Base-by-base conservation (phyloP, 768 basidiomycete species). In the Mycena alexandri region DNA sequence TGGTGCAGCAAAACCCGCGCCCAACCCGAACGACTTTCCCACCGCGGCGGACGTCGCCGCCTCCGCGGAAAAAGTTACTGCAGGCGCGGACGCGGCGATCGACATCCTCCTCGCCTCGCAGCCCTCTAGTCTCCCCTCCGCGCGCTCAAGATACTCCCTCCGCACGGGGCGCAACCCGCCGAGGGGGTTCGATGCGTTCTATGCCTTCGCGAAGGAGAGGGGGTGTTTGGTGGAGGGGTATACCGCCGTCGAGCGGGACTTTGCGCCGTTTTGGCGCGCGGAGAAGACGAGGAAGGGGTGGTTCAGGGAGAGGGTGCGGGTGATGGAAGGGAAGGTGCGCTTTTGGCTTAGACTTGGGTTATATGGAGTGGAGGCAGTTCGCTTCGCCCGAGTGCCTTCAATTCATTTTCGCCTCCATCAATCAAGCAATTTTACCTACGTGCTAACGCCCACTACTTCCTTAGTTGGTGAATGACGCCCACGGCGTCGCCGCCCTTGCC, bases 251-350 rank as follows among this genome's bases (percentile, higher is more conserved):
- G n/a, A 25, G 19, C 47, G 36, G 2, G 69, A 71, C 24, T 71
- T 71, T 48, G 62, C 62, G 42, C 65, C 65, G 54, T 71, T 71
- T 43, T 67, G 63, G 68, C 21, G 21, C 1, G 61, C 41, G 13
- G 67, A 64, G 33, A 56, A 5, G 25, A 19, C 5, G 22, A 11
- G 48, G 24, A 58, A 41, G 56, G 65, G 65, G 21, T 71, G 69
- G 69, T 71, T 71, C 17, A 17, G 63, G 13, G 34, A 61, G 65
- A 17, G 69, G 22, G 65, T 71, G 41, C 13, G 16, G 46, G 19
- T 0, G 14, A 25, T 67, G 52, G 57, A 19, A n/a, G 46, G 44
- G 50, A 47, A 41, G 56, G 61, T 70, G n/a, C n/a, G n/a, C n/a
- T n/a, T n/a, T n/a, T n/a, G n/a, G n/a, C n/a, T n/a, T n/a, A n/a